Base-by-base conservation (phyloP, 768 basidiomycete species). In the Boletus rubescentipes region DNA sequence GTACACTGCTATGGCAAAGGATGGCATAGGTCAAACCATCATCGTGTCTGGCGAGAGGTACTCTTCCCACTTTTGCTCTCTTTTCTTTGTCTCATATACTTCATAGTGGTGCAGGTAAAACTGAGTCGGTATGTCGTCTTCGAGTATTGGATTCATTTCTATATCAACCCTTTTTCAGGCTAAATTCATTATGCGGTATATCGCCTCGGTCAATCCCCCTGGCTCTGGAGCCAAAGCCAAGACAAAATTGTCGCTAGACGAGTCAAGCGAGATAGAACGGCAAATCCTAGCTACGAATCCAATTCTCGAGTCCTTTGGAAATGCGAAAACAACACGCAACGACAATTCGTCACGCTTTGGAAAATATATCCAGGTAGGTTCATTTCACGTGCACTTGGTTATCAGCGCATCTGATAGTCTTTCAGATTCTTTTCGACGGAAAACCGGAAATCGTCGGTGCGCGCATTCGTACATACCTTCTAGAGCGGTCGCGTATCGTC, bases 251-350 rank as follows among this genome's bases (percentile, higher is more conserved):
- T 85, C 88, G 11, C 71, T 90, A 45, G 93, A 90, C 65, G 93
- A 89, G 59, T 89, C 90, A 3, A 94, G 88, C 68, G 97, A 98
- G 72, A 93, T 95, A 59, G 97, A 99, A 70, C 85, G 87, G 45
- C 97, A 98, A 72, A 99, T 99, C 55, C 77, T 99, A 50, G 97
- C 97, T 29, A 98, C 96, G n/a, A 99, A 99, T 71, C 97, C 97
- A 21, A 98, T 97, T 64, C 86, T 99, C 58, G 97, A 99, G 73
- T 91, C 97, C 0, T 98, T 99, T 62, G 97, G 97, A 61, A 99
- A 99, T 72, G 97, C 97, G 21, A 99, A 99, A 75, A 99, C 97
- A 31, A 98, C 97, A 15, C 83, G 97, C 54, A 99, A 99, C 68
- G 97, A 99, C 73, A 99, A 99, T 71, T 97, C 93, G 9, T 99